Conservation (phyloP, 106 monocot species). For the Xerophyta viscosa region DNA sequence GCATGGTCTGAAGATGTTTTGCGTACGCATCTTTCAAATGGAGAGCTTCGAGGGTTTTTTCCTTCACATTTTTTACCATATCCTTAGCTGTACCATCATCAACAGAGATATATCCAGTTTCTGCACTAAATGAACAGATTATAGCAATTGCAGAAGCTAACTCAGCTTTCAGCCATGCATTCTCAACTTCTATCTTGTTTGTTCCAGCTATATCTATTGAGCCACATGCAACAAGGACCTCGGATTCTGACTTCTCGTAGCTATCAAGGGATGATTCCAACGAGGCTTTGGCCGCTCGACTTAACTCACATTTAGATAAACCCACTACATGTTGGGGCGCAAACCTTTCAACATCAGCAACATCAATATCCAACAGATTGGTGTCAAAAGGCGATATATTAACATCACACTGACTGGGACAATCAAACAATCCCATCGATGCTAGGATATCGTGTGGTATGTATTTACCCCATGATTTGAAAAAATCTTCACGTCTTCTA, state of each 20-base stretch:
- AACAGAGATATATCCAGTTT: slow-evolving; percentile 43
- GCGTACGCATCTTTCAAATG: slow-evolving; percentile 74
- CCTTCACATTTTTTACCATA: slow-evolving; percentile 42
- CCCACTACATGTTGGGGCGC: slow-evolving; percentile 51
- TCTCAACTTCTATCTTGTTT: slow-evolving; percentile 94
- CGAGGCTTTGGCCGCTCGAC: slow-evolving; percentile 7
- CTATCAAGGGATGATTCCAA: slow-evolving; percentile 17
- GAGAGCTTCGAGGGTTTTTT: slow-evolving; percentile 79
- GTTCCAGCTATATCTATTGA: slow-evolving; percentile 76
- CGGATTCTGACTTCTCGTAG: slow-evolving; percentile 30
- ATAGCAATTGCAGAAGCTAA: slow-evolving; percentile 78
- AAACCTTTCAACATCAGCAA: slow-evolving; percentile 67
- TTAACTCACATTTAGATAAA: slow-evolving; percentile 28
- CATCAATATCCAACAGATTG: slow-evolving; percentile 69
- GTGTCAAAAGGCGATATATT: slow-evolving; percentile 78
- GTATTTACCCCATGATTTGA: slow-evolving; percentile 59
- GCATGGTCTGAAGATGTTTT: slow-evolving; percentile 60
- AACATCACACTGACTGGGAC: slow-evolving; percentile 83
- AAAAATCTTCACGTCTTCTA: slow-evolving; percentile 61
- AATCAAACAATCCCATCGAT: slow-evolving; percentile 83
- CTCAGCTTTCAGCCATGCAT: slow-evolving; percentile 83
- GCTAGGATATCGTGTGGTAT: slow-evolving; percentile 65
- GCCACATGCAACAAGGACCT: slow-evolving; percentile 34
- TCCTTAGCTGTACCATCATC: slow-evolving; percentile 39
- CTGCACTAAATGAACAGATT: slow-evolving; percentile 71